Conservation (phyloP, 352 stramenopile genomes). For the Phytophthora podocarpi region DNA sequence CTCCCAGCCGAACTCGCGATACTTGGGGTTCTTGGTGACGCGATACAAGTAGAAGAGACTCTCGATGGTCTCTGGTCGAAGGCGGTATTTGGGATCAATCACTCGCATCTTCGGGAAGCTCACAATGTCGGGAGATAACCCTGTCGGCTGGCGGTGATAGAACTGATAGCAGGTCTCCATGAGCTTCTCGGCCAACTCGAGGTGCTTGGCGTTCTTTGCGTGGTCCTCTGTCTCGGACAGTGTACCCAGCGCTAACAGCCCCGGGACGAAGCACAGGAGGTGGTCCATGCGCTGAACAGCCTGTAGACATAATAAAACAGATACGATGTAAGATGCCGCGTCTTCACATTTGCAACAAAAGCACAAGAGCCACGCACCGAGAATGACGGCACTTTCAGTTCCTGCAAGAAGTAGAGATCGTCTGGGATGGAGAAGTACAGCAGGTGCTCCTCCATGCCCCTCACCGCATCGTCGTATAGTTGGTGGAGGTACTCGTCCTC, state of each 20-base stretch:
- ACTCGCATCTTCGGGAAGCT: constrained; percentile 79
- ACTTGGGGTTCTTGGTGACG: constrained; percentile 89
- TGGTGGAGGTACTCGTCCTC: constrained; percentile 74
- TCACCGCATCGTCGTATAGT: constrained; percentile 94
- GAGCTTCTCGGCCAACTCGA: constrained; percentile 90
- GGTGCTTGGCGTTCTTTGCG: constrained; percentile 77
- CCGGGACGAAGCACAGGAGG: constrained; percentile 96
- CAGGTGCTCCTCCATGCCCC: constrained; percentile 92
- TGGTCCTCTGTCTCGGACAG: constrained; percentile 60
- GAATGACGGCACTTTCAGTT: constrained; percentile 58
- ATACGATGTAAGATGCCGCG: constrained; percentile 6
- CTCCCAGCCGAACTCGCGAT: not conserved
- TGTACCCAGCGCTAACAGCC: constrained; percentile 94
- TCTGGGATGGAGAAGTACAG: constrained; percentile 71
- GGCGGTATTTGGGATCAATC: constrained; percentile 79
- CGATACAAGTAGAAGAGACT: constrained; percentile 97
- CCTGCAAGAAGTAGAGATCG: constrained; percentile 74
- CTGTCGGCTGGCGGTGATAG: constrained; percentile 92
- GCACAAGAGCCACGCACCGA: constrained; percentile 27
- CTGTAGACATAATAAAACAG: constrained; percentile 12
- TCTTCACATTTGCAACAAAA: not conserved
- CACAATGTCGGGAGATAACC: constrained; percentile 94
- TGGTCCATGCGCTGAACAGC: constrained; percentile 93
- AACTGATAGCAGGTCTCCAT: constrained; percentile 94
- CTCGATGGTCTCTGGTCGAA: constrained; percentile 96